Evolutionary conservation across 2,329 filamentous ascomycete species (phyloP).

Genomic region (Colletotrichum camelliae): DNA sequence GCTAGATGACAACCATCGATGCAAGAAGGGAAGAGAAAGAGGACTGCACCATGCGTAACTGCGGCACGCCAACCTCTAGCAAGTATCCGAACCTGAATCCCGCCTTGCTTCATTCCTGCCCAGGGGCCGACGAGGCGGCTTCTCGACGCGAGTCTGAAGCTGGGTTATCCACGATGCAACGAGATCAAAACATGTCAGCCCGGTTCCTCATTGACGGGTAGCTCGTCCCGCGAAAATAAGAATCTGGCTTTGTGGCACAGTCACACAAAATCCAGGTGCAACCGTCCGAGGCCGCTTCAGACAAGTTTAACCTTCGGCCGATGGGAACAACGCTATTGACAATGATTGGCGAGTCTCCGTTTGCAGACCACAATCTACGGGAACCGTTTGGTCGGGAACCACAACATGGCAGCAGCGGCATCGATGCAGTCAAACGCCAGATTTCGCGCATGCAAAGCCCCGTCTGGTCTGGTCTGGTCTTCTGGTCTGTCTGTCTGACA

Average conservation of each 20-base stretch:
- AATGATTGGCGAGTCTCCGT: conserved; percentile 23
- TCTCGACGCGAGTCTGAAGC: background rate
- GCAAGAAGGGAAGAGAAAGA: background rate
- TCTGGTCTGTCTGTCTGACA: background rate
- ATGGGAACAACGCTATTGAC: conserved; percentile 20
- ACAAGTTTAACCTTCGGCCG: conserved; percentile 18
- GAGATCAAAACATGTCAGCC: background rate
- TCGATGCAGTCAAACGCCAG: conserved; percentile 30
- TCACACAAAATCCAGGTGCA: conserved; percentile 13
- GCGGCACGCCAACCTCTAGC: background rate
- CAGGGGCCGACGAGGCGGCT: background rate
- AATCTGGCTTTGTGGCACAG: conserved; percentile 5
- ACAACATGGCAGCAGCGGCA: conserved; percentile 25
- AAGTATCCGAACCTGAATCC: background rate
- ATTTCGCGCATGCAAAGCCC: conserved; percentile 26
- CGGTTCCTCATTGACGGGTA: background rate
- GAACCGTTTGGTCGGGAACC: conserved; percentile 24
- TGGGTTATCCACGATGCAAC: background rate
- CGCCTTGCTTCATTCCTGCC: background rate
- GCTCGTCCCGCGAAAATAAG: conserved; percentile 3
- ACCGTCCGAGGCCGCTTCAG: conserved; percentile 19
- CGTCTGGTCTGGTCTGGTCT: background rate
- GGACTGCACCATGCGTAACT: background rate
- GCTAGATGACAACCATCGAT: background rate
- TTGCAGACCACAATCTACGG: conserved; percentile 21